Evolutionary conservation across 352 stramenopile species (phyloP), one percentile per base, ranked within the genome.

Genomic region (Phytopythium montanum): DNA sequence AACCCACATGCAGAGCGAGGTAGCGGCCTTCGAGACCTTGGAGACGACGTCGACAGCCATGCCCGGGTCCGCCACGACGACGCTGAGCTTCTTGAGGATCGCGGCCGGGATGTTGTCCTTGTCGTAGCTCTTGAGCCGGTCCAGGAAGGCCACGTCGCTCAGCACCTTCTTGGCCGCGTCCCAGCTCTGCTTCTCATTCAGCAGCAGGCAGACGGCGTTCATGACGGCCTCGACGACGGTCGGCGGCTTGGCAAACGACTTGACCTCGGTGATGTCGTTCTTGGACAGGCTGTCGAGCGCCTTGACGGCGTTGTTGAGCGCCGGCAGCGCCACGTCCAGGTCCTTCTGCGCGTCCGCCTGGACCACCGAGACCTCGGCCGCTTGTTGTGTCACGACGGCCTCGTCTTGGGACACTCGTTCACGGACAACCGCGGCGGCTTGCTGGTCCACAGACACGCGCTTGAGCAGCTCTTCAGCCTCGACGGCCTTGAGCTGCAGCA

Each of bases 191-290:
- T 97, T 97, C 56, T 94, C 85, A 49, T 96, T 97, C 9, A 98
- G 69, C 10, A 98, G 68, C 13, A 98, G 66, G 70, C 94, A 98
- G 0, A 98, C 92, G 0, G 90, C 95, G 50, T 98, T 96, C 94
- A 98, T 98, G 39, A 98, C 92, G 1, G 84, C 90, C 69, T 97
- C 88, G 12, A 98, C 94, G 1, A 87, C 92, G 8, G 87, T 81
- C 0, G 94, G 94, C 5, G 94, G 94, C 55, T 97, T 98, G 3
- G 88, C 85, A 41, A 98, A 98, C 8, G 90, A 97, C 56, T 98
- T 98, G 45, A 93, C 89, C 61, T 98, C 94, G 0, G 88, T 97
- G 56, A 98, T 97, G 61, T 98, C 94, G 48, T 86, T 94, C 72
- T 98, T 98, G 46, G 86, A 94, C 1, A 98, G 64, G 59, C 73